These are phyloP conservation scores for Solanum virginianum DNA, from an alignment of 257 asterid species.

Conservation along the genomic window DNA sequence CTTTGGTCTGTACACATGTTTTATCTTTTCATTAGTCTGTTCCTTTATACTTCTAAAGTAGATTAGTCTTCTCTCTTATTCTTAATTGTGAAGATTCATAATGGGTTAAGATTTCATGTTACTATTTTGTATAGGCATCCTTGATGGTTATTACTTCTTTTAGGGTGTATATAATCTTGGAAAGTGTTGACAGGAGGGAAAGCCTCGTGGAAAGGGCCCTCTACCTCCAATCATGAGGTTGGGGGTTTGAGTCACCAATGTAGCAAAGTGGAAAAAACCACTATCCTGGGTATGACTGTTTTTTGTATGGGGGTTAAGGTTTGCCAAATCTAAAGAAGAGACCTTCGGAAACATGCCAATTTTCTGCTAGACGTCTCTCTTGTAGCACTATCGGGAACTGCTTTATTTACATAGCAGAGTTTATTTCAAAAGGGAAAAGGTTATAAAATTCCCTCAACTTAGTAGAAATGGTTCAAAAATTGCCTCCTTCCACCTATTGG, in stretches of 20 bases:
- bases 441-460: too few species aligned
- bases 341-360: background rate
- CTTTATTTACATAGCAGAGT: background rate
- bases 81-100: background rate
- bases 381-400: background rate
- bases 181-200: background rate
- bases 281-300: background rate
- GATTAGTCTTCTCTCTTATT: background rate
- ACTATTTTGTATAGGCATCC: background rate
- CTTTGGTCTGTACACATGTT: conserved; percentile 50
- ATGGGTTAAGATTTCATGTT: background rate
- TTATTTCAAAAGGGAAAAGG: background rate
- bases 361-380: background rate
- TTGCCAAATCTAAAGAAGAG: background rate
- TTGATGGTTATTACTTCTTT: background rate
- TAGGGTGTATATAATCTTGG: background rate
- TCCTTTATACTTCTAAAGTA: background rate
- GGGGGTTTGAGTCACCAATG: background rate
- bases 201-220: background rate
- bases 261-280: background rate
- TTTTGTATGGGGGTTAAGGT: background rate
- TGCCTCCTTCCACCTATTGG: too few species aligned
- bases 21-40: background rate
- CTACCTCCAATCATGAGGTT: background rate
- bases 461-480: too few species aligned